Percentiles rank a stretch among this genome's conserved stretches.
Conservation (phyloP, 345 rosid genomes). For the Gossypium bickii region DNA sequence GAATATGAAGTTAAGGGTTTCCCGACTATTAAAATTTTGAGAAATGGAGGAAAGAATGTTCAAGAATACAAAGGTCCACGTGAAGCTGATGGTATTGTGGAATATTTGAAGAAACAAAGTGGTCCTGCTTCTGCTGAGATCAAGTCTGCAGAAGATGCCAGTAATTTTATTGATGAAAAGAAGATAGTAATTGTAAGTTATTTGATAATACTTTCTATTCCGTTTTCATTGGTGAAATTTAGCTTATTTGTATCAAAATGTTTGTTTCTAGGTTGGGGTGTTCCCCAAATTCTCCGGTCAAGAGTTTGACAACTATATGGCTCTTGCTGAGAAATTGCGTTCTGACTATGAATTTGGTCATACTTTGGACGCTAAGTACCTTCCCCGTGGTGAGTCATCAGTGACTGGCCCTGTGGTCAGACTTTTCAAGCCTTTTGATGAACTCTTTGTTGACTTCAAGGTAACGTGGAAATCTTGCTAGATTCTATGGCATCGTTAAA, state of each 20-base stretch:
- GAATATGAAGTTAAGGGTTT: constrained; percentile 68
- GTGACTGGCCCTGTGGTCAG: constrained; percentile 79
- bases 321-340: constrained; percentile 76
- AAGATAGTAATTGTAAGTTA: constrained; percentile 64
- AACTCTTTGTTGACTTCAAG: constrained; percentile 73
- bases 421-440: constrained; percentile 96
- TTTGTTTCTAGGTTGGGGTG: constrained; percentile 67
- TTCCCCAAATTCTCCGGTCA: constrained; percentile 83
- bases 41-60: constrained; percentile 70
- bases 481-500: neutral
- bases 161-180: constrained; percentile 53
- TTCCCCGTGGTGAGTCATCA: constrained; percentile 84
- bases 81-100: constrained; percentile 81
- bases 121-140: constrained; percentile 91
- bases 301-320: constrained; percentile 69
- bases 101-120: constrained; percentile 77
- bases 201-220: neutral
- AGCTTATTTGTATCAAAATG: neutral
- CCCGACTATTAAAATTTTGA: constrained; percentile 81
- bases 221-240: neutral
- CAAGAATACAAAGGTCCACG: constrained; percentile 98
- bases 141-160: constrained; percentile 59
- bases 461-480: constrained; percentile 27
- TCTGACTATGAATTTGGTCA: constrained; percentile 89
- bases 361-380: constrained; percentile 72